These are phyloP conservation scores for Grammothele lineata DNA, from an alignment of 768 basidiomycete genomes.

Conservation along the genomic window DNA sequence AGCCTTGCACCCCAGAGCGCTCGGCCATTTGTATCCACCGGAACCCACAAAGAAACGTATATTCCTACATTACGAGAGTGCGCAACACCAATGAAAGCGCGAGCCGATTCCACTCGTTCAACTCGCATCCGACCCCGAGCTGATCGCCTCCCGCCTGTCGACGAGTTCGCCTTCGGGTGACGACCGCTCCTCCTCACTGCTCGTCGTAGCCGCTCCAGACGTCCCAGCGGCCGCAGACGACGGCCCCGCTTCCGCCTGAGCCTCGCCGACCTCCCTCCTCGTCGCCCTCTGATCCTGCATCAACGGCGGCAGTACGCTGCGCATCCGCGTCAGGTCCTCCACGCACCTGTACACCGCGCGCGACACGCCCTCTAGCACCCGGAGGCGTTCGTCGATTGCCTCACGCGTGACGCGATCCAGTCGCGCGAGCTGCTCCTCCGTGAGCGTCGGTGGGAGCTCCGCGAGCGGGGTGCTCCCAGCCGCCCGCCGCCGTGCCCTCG, in stretches of 20 bases:
- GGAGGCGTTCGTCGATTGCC: slow-evolving; percentile 80
- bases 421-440: slow-evolving; percentile 57
- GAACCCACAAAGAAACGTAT: too few relatives aligned
- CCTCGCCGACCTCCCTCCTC: neutral
- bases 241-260: neutral
- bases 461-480: slow-evolving; percentile 14
- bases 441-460: slow-evolving; percentile 42
- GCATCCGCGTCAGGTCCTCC: slow-evolving; percentile 72
- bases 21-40: too few relatives aligned
- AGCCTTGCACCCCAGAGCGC: too few relatives aligned
- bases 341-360: slow-evolving; percentile 67
- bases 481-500: neutral
- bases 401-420: slow-evolving; percentile 70
- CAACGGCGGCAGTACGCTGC: slow-evolving; percentile 59
- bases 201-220: too few relatives aligned
- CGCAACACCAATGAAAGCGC: too few relatives aligned
- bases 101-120: too few relatives aligned
- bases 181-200: too few relatives aligned
- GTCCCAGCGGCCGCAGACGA: too few relatives aligned
- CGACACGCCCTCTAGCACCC: slow-evolving; percentile 76
- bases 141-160: too few relatives aligned
- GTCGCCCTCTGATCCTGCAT: neutral
- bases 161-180: too few relatives aligned
- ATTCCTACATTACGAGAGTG: too few relatives aligned
- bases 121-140: too few relatives aligned